Conservation (phyloP, 306 rosid genomes). For the Cucurbita moschata region DNA sequence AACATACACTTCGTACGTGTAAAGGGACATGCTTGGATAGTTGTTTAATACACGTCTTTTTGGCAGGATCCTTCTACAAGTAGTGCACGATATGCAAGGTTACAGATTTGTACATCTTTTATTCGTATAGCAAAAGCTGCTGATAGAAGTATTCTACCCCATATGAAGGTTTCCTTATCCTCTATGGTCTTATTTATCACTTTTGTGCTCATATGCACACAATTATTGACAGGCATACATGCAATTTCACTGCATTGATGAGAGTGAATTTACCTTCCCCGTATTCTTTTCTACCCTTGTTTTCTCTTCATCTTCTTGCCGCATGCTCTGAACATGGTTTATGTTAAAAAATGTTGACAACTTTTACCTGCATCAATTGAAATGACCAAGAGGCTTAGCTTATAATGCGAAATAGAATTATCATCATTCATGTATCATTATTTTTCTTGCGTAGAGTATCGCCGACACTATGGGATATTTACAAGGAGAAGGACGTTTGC, state of each 20-base stretch:
- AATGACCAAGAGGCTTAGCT: background rate
- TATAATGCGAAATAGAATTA: background rate
- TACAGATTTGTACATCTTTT: slow-evolving; percentile 87
- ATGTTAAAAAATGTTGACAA: background rate
- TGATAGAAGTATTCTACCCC: slow-evolving; percentile 86
- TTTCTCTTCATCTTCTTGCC: background rate
- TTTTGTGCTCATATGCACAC: background rate
- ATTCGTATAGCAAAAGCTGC: slow-evolving; percentile 90
- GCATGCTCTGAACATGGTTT: background rate
- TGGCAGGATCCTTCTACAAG: slow-evolving; percentile 60
- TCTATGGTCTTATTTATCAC: background rate
- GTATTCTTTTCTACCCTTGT: background rate
- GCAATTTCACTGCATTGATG: background rate
- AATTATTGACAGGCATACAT: background rate
- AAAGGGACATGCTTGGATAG: slow-evolving; percentile 1
- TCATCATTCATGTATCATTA: slow-evolving; percentile 19
- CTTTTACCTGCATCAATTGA: background rate
- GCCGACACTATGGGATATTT: slow-evolving; percentile 79
- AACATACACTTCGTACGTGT: background rate
- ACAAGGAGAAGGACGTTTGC: slow-evolving; percentile 82
- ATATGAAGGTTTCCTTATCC: slow-evolving; percentile 58
- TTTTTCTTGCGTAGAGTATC: slow-evolving; percentile 50
- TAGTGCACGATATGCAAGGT: slow-evolving; percentile 79
- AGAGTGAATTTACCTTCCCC: background rate
- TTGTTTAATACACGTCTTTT: slow-evolving; percentile 13